Base-by-base conservation (phyloP, 192 early-diverging fungal genomes). In the Coemansia sp. region DNA sequence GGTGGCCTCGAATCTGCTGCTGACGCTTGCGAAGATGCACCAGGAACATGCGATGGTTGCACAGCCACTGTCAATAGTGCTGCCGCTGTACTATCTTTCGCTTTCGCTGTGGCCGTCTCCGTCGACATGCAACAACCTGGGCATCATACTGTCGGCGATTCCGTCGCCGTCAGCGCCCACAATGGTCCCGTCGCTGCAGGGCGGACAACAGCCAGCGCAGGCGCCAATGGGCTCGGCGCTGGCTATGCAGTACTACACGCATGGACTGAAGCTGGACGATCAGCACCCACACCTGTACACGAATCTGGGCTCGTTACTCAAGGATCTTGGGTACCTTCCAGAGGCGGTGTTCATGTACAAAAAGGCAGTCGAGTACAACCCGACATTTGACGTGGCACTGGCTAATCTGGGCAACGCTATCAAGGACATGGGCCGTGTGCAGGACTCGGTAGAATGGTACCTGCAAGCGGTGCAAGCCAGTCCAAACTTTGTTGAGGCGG, bases 321-420 rank as follows among this genome's bases (percentile, higher is more conserved):
- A 96, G 76, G 94, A 96, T 64, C 86, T 90, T 63, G 94, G 94
- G 6, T 88, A 92, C 48, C 79, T 94, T 60, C 79, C 84, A 31
- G 93, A 95, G 58, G 93, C 93, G 1, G 87, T 96, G 28, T 67
- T 80, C 5, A 95, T 94, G 90, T 96, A 96, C 75, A 87, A 94
- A 59, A 87, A 88, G 66, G 94, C 94, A 0, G 93, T 96, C 7
- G 86, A 91, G 61, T 87, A 84, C 45, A 92, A 94, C 70, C 90
- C 92, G 56, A 86, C 87, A 18, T 96, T 96, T 59, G 93, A 93
- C 66, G 94, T 96, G 49, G 94, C 94, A 4, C 82, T 95, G 30
- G 94, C 94, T 45, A 96, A 96, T 61, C 83, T 96, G 26, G 94
- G 93, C 23, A 96, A 96, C 61, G 93, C 94, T 1, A 88, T 91